Evolutionary conservation across 116 monocot genomes (phyloP).

Genomic region (Cymodocea nodosa): DNA sequence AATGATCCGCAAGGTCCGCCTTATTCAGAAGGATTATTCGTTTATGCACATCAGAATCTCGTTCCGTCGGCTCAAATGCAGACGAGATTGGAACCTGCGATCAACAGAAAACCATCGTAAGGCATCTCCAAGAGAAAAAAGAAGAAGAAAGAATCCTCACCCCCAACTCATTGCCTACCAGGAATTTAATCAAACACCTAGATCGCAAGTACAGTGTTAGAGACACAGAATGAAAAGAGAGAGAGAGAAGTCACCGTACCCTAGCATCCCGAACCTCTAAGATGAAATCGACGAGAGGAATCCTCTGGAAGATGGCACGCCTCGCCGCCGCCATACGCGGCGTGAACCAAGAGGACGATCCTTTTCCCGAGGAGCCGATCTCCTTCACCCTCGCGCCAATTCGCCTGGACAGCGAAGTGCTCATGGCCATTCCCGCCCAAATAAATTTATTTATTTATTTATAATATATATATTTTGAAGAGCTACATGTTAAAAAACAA

Average conservation of each 20-base stretch:
- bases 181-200: conserved; percentile 16
- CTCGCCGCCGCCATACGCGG: conserved; percentile 59
- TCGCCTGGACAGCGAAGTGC: conserved; percentile 16
- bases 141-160: background rate
- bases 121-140: background rate
- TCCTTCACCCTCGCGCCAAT: conserved; percentile 26
- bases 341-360: conserved; percentile 31
- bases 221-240: background rate
- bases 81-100: conserved; percentile 53
- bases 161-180: background rate
- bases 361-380: conserved; percentile 10
- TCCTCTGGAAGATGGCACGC: conserved; percentile 42
- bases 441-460: no score
- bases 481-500: no score
- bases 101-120: no score
- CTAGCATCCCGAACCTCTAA: conserved; percentile 77
- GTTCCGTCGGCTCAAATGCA: conserved; percentile 26
- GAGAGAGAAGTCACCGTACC: conserved; percentile 17
- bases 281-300: conserved; percentile 52
- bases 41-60: conserved; percentile 6
- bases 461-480: no score
- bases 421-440: conserved; percentile 19
- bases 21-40: conserved; percentile 59
- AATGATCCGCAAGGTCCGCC: conserved; percentile 56
- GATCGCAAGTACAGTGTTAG: background rate